Evolutionary conservation across 2,329 filamentous ascomycete species (phyloP).

Genomic region (Paecilomyces sp.): DNA sequence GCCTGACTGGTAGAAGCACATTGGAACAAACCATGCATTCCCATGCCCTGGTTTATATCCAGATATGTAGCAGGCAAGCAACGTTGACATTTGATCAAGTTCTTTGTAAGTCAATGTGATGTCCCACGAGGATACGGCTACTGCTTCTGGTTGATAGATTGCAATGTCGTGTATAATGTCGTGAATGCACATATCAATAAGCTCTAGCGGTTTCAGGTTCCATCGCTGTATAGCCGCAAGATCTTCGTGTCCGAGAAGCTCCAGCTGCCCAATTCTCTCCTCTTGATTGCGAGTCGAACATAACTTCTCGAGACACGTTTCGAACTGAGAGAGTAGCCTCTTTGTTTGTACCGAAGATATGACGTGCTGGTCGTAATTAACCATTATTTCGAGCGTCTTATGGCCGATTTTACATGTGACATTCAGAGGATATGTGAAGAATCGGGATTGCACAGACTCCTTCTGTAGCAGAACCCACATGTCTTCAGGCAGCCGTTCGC

Average conservation of each 20-base stretch:
- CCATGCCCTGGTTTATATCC: conserved; percentile 13
- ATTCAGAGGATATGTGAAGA: conserved; percentile 6
- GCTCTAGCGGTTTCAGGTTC: not conserved
- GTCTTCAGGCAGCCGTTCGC: not conserved
- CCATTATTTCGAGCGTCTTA: conserved; percentile 1
- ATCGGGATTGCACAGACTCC: conserved; percentile 3
- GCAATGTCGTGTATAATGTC: conserved; percentile 24
- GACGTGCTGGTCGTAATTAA: conserved; percentile 5
- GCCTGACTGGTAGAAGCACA: conserved; percentile 3
- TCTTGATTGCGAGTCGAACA: conserved; percentile 4
- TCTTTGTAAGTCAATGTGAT: conserved; percentile 7
- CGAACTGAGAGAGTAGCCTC: conserved; percentile 6
- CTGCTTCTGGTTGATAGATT: conserved; percentile 19
- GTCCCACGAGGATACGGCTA: conserved; percentile 9
- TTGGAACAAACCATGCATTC: conserved; percentile 5
- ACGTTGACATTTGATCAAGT: conserved; percentile 14
- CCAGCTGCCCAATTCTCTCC: conserved; percentile 8
- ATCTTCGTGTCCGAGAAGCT: not conserved
- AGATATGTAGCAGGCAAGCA: conserved; percentile 14
- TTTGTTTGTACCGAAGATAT: conserved; percentile 5
- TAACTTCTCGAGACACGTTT: conserved; percentile 4
- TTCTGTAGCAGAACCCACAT: conserved; percentile 1
- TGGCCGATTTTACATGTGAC: conserved; percentile 4
- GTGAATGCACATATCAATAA: conserved; percentile 12
- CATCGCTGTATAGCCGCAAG: not conserved